Base-by-base conservation (phyloP, 768 basidiomycete species). In the Roridomyces roridus region DNA sequence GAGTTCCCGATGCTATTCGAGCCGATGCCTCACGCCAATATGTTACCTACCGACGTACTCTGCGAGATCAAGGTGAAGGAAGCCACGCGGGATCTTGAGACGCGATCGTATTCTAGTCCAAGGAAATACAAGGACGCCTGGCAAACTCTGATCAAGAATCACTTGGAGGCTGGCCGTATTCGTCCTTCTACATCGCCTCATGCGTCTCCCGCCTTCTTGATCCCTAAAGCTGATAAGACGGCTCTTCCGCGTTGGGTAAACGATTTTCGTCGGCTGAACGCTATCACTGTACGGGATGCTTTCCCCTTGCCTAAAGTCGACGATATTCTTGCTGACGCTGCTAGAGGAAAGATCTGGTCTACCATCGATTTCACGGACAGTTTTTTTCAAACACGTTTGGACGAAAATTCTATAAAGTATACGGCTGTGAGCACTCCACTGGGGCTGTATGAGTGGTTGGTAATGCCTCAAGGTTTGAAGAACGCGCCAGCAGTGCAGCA, bases 341-440 rank as follows among this genome's bases (percentile, higher is more conserved):
- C 60, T 0, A 69, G 70, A 25, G 76, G 74, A 0, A 69, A 67
- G 4, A 55, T 76, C 0, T 80, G 70, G 53, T 65, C 49, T 0
- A 74, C 69, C 5, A 65, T 77, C 1, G 68, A 77, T 47, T 74
- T 77, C 72, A 77, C 74, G 10, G 72, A 76, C 15, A 64, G 71
- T 0, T 78, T 76, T 34, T 77, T 73, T 25, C 77, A 79, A 45
- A 76, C 66, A 0, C 57, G 61, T 0, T 64, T 76, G 2, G 62
- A 72, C 8, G 65, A 62, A 0, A 69, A 72, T 9, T 55, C 73
- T 15, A 62, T 75, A 1, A 36, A 23, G 47, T 65, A 60, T 34
- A 78, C 77, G 0, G 75, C 73, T 0, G 73, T 79, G 0, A 61
- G 58, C 2, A 80, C 73, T 0, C 76, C 71, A 0, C 74, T 73